A percentile compares a stretch with the other conserved stretches of the same genome.
phyloP scores from a whole-genome alignment of 2,329 filamentous ascomycete genomes.

The Penicillium sp. region DNA sequence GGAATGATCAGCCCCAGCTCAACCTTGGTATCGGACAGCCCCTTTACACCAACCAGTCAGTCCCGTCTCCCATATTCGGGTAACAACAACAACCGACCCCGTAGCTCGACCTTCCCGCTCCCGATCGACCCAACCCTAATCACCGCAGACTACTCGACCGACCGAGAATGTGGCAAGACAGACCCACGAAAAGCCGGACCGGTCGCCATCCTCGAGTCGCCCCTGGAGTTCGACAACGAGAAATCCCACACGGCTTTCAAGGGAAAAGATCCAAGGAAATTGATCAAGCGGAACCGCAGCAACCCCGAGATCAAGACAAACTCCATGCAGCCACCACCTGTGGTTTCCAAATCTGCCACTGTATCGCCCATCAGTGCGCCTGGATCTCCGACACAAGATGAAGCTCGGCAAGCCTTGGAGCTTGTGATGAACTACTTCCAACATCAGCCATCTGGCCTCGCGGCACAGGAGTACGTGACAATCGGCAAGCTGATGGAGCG shows the following conservation, averaged over 20 bases:
- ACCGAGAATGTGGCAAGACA: constrained; percentile 58
- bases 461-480: constrained; percentile 76
- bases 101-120: constrained; percentile 83
- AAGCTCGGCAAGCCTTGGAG: constrained; percentile 78
- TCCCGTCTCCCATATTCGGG: constrained; percentile 49
- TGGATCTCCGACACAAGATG: constrained; percentile 75
- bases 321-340: constrained; percentile 41
- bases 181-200: constrained; percentile 39
- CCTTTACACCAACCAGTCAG: constrained; percentile 61
- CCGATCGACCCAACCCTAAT: constrained; percentile 53
- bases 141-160: constrained; percentile 51
- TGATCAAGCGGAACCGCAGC: constrained; percentile 47
- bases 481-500: constrained; percentile 85
- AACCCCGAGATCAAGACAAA: constrained; percentile 46
- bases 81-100: constrained; percentile 67
- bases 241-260: constrained; percentile 33
- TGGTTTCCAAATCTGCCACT: constrained; percentile 38
- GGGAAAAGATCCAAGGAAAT: constrained; percentile 28
- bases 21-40: constrained; percentile 76
- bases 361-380: constrained; percentile 58
- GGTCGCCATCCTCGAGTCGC: constrained; percentile 52
- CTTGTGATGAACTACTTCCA: constrained; percentile 81
- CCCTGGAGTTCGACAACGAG: constrained; percentile 51
- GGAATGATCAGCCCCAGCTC: constrained; percentile 73
- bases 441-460: constrained; percentile 66